Conservation (phyloP, 23 red algal genomes). For the Gracilaria vermiculophylla region DNA sequence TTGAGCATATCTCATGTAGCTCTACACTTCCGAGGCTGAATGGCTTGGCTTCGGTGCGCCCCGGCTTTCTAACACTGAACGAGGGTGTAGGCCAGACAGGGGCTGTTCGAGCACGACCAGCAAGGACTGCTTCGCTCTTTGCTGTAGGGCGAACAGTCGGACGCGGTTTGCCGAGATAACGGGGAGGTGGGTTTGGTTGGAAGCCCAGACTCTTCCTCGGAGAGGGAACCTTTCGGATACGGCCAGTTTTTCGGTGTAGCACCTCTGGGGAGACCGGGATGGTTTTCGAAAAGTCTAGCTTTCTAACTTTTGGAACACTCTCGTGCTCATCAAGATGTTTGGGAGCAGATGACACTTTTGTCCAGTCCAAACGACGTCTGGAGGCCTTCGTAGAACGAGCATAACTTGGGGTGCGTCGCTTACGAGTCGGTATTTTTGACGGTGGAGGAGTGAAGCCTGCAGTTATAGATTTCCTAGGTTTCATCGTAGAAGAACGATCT, state of each 20-base stretch:
- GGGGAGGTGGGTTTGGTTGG: background rate
- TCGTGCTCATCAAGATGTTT: background rate
- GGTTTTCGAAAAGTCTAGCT: background rate
- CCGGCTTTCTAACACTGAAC: background rate
- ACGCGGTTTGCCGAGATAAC: constrained; percentile 7
- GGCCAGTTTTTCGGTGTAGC: background rate
- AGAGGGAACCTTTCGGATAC: background rate
- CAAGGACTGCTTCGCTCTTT: background rate
- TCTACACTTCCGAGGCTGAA: constrained; percentile 5
- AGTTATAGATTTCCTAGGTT: background rate
- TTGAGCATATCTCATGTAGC: background rate
- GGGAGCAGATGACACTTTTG: background rate
- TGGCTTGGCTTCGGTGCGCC: background rate
- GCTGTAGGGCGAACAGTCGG: background rate
- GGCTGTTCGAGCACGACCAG: background rate
- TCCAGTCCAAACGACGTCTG: background rate
- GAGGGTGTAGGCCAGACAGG: background rate
- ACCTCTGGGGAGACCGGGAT: constrained; percentile 12
- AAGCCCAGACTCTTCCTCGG: background rate
- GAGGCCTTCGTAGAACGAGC: constrained; percentile 18
- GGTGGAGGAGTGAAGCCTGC: background rate
- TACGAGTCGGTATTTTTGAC: background rate
- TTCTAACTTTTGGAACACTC: background rate
- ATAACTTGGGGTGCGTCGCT: constrained; percentile 8
- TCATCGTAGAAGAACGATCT: background rate